These are phyloP conservation scores for Globisporangium irregulare DNA, from an alignment of 352 stramenopile species.

Conservation along the genomic window DNA sequence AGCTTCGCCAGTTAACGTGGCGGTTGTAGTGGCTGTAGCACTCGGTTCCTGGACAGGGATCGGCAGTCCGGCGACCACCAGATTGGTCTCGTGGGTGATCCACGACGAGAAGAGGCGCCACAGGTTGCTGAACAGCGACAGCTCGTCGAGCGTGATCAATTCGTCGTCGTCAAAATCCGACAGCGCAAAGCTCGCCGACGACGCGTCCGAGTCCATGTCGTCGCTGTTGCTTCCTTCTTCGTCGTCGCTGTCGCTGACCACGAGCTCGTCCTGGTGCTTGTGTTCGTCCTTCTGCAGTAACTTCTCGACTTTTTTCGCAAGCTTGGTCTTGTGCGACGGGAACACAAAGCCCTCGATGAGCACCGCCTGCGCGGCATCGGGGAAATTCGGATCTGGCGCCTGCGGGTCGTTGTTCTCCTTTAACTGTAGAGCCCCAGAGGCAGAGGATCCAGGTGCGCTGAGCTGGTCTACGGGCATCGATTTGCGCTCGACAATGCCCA, in stretches of 20 bases:
- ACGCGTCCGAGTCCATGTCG: constrained; percentile 39
- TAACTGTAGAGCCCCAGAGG: constrained; percentile 19
- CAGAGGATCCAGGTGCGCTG: constrained; percentile 17
- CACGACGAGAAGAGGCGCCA: constrained; percentile 68
- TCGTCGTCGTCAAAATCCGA: constrained; percentile 74
- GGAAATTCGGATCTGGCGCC: constrained; percentile 47
- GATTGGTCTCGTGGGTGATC: constrained; percentile 69
- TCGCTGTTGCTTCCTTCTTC: constrained; percentile 13
- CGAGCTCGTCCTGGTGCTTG: constrained; percentile 46
- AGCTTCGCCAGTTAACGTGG: constrained; percentile 23
- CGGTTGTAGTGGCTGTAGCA: background rate
- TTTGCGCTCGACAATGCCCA: constrained; percentile 68
- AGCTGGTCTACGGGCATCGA: constrained; percentile 25
- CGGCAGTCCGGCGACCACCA: constrained; percentile 44
- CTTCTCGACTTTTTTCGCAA: constrained; percentile 72
- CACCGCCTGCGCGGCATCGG: constrained; percentile 49
- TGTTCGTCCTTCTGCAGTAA: constrained; percentile 30
- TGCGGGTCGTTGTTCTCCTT: constrained; percentile 42
- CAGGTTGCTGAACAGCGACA: constrained; percentile 68
- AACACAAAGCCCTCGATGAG: constrained; percentile 86
- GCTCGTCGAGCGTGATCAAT: constrained; percentile 62
- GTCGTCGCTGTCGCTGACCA: constrained; percentile 77
- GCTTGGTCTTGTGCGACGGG: constrained; percentile 68
- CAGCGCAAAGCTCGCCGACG: constrained; percentile 55
- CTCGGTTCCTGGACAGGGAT: constrained; percentile 19